phyloP scores from a whole-genome alignment of 345 rosid genomes.

The Erysimum cheiranthoides region DNA sequence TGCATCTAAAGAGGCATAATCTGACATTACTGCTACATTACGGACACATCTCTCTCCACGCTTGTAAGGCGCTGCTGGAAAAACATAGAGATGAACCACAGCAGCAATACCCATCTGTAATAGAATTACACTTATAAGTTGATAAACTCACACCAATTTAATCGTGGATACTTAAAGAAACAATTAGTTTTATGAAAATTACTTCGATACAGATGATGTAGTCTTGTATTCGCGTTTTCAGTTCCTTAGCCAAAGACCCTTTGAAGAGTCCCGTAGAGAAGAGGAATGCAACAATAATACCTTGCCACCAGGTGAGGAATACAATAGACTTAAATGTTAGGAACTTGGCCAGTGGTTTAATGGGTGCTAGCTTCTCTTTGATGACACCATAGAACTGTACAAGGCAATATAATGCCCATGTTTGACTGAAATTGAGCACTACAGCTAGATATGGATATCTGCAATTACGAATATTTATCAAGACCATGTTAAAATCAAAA shows the following conservation, averaged over 20 bases:
- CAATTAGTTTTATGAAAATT: neutral
- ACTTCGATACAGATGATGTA: constrained; percentile 99
- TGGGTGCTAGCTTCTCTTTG: constrained; percentile 87
- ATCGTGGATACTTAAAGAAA: neutral
- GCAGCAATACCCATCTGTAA: constrained; percentile 98
- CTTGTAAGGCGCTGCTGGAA: constrained; percentile 92
- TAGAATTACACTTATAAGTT: constrained; percentile 7
- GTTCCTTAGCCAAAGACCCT: constrained; percentile 86
- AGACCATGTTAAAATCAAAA: neutral
- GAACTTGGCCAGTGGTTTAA: constrained; percentile 95
- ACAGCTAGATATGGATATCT: constrained; percentile 98
- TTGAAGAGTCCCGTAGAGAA: constrained; percentile 84
- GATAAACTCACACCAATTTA: constrained; percentile 1
- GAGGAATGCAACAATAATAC: constrained; percentile 89
- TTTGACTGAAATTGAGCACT: constrained; percentile 96
- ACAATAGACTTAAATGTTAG: constrained; percentile 94
- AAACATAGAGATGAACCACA: constrained; percentile 89
- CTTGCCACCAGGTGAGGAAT: constrained; percentile 99
- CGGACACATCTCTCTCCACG: constrained; percentile 99
- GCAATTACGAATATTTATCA: constrained; percentile 44
- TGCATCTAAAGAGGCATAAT: constrained; percentile 88
- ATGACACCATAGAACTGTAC: constrained; percentile 90
- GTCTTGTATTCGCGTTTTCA: constrained; percentile 91
- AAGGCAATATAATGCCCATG: constrained; percentile 97
- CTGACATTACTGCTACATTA: constrained; percentile 91